phyloP scores from a whole-genome alignment of 208 protist genomes.

The Trypanosoma vivax region DNA sequence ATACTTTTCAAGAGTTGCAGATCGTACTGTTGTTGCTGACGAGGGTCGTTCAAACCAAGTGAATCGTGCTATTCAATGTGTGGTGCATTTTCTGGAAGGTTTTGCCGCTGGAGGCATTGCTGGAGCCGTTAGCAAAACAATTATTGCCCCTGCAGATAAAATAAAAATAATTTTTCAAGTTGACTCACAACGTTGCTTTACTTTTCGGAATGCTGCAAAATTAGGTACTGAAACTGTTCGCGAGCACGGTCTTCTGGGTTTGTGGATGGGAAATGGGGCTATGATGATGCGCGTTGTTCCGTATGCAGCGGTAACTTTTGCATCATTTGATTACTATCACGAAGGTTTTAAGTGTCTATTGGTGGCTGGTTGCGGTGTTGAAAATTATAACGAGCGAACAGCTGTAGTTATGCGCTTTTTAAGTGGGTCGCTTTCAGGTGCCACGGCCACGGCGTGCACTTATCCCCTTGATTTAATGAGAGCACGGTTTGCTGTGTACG shows the following conservation, averaged over 20 bases:
- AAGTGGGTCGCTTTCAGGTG: slow-evolving; percentile 87
- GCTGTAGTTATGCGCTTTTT: slow-evolving; percentile 64
- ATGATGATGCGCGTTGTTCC: slow-evolving; percentile 93
- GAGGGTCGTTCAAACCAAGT: not conserved
- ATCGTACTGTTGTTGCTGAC: slow-evolving; percentile 39
- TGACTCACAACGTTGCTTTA: slow-evolving; percentile 52
- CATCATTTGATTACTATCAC: slow-evolving; percentile 91
- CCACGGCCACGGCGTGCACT: slow-evolving; percentile 85
- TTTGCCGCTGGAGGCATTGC: slow-evolving; percentile 91
- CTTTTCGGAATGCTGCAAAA: slow-evolving; percentile 48
- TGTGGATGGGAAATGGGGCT: slow-evolving; percentile 93
- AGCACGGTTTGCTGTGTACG: slow-evolving; percentile 77
- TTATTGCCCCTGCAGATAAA: slow-evolving; percentile 90
- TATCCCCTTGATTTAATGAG: slow-evolving; percentile 94
- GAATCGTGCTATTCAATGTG: slow-evolving; percentile 20
- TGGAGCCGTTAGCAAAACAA: slow-evolving; percentile 90
- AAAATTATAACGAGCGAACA: slow-evolving; percentile 30
- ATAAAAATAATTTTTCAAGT: slow-evolving; percentile 96
- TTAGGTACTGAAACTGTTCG: slow-evolving; percentile 70
- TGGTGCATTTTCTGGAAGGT: slow-evolving; percentile 78
- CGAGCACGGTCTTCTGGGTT: slow-evolving; percentile 76
- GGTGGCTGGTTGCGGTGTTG: slow-evolving; percentile 11
- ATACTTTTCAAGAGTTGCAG: slow-evolving; percentile 60
- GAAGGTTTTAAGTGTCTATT: slow-evolving; percentile 18
- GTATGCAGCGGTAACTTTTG: slow-evolving; percentile 92